phyloP scores from a whole-genome alignment of 2,329 filamentous ascomycete genomes.

The Ceratocystis diversiconidia region DNA sequence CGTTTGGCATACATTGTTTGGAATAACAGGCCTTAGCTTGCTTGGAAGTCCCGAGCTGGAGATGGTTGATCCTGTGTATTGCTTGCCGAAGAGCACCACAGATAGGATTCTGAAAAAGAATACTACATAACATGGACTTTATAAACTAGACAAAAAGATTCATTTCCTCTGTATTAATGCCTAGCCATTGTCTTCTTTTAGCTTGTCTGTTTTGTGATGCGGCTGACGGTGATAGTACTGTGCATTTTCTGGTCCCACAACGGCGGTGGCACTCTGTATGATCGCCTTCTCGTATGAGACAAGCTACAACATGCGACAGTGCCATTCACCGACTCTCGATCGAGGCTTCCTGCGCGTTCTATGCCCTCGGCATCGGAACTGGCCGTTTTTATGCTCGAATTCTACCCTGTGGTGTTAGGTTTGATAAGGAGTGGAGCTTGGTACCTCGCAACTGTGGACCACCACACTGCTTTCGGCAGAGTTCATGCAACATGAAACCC shows the following conservation, averaged over 20 bases:
- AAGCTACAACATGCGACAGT: neutral
- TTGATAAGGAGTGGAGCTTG: neutral
- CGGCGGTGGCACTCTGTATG: neutral
- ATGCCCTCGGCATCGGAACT: neutral
- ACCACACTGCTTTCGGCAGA: neutral
- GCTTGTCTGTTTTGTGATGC: no score
- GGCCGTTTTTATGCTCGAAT: no score
- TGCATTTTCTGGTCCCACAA: neutral
- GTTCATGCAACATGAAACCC: neutral
- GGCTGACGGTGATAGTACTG: no score
- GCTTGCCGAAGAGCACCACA: conserved; percentile 56
- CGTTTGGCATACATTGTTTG: conserved; percentile 91
- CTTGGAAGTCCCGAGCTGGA: conserved; percentile 62
- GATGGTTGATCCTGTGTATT: conserved; percentile 78
- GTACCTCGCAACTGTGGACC: neutral
- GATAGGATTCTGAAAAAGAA: conserved; percentile 32
- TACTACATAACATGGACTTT: neutral
- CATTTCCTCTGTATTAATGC: no score
- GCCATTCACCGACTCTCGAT: neutral
- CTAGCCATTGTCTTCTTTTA: no score
- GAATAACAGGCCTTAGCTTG: conserved; percentile 74
- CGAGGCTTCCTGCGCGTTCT: neutral
- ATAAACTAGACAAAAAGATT: no score
- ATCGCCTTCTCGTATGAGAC: neutral
- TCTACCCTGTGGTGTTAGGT: neutral